phyloP scores from a whole-genome alignment of 2,329 filamentous ascomycete genomes.

The Talaromyces amestolkiae region DNA sequence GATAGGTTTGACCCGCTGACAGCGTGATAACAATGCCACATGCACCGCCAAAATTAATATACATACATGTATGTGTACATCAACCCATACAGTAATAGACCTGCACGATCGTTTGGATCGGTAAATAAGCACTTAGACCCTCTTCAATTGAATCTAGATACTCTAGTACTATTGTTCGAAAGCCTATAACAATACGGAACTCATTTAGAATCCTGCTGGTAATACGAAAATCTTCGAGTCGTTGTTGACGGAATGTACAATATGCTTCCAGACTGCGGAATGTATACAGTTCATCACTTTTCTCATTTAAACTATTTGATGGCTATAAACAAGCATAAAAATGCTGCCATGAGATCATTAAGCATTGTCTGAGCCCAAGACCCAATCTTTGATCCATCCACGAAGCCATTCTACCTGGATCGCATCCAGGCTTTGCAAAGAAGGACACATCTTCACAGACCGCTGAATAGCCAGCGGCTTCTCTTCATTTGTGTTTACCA shows the following conservation, averaged over 20 bases:
- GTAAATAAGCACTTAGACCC: neutral
- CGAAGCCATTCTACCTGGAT: conserved; percentile 8
- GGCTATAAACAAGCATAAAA: neutral
- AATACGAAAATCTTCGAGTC: neutral
- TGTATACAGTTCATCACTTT: neutral
- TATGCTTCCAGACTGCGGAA: neutral
- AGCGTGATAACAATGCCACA: neutral
- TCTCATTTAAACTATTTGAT: neutral
- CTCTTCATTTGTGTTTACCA: neutral
- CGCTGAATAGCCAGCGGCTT: neutral
- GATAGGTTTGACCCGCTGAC: neutral
- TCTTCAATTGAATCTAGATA: neutral
- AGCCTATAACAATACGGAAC: neutral
- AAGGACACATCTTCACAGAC: neutral
- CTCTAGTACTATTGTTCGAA: neutral
- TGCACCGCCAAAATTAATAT: neutral
- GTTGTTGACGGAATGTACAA: neutral
- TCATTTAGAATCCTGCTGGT: neutral
- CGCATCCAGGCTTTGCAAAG: conserved; percentile 1
- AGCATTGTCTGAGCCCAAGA: neutral
- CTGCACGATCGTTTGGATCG: neutral
- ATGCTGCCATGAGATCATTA: neutral
- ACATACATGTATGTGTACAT: neutral
- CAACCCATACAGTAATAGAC: neutral
- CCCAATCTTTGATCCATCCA: conserved; percentile 14